Conservation (phyloP, 129 eudicot genomes). For the Mikania micrantha region DNA sequence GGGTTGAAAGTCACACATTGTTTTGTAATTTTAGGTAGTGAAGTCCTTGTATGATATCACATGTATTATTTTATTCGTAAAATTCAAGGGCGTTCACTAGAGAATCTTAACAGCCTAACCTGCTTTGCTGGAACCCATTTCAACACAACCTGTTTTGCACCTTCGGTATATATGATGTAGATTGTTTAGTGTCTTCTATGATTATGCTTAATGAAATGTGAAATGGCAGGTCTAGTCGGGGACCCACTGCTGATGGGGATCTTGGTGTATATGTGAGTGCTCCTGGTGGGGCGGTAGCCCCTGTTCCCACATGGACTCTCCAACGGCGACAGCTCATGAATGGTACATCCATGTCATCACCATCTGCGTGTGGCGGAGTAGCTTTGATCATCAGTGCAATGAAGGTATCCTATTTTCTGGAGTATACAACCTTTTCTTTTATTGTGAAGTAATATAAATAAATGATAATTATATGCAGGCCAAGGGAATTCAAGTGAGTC, state of each 20-base stretch:
- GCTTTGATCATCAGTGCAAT: slow-evolving; percentile 93
- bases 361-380: slow-evolving; percentile 93
- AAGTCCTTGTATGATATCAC: not conserved
- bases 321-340: slow-evolving; percentile 96
- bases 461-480: slow-evolving; percentile 43
- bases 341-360: slow-evolving; percentile 99
- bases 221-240: slow-evolving; percentile 96
- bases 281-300: slow-evolving; percentile 99
- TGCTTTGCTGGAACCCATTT: not conserved
- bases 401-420: slow-evolving; percentile 48
- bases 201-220: slow-evolving; percentile 30
- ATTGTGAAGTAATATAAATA: not conserved
- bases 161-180: not conserved
- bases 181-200: slow-evolving; percentile 4
- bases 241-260: slow-evolving; percentile 97
- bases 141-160: not conserved
- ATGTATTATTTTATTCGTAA: not conserved
- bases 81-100: not conserved
- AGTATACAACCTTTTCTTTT: not conserved
- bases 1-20: not conserved
- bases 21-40: not conserved
- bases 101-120: not conserved
- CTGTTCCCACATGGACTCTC: slow-evolving; percentile 99
- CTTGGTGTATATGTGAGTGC: slow-evolving; percentile 96
- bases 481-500: slow-evolving; percentile 80